phyloP scores from a whole-genome alignment of 2,329 filamentous ascomycete species.

The Ophiostoma perfectum region DNA sequence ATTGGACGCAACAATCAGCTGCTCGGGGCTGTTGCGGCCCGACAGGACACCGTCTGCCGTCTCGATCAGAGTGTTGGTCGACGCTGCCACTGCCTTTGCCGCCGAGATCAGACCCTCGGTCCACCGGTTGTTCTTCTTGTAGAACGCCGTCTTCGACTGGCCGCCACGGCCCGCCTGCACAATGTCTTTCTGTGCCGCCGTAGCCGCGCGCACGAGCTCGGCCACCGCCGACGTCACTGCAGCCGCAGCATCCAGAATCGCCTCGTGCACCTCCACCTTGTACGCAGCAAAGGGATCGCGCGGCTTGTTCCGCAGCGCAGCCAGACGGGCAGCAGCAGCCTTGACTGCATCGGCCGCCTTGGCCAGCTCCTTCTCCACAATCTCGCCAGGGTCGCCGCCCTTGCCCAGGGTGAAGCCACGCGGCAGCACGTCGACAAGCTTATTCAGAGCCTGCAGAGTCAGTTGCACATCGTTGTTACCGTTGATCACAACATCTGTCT shows the following conservation, averaged over 20 bases:
- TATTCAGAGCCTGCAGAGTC: constrained; percentile 87
- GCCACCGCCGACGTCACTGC: constrained; percentile 93
- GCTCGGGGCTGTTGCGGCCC: constrained; percentile 86
- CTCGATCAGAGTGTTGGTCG: constrained; percentile 94
- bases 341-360: constrained; percentile 95
- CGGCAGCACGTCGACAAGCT: constrained; percentile 85
- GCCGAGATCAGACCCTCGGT: constrained; percentile 96
- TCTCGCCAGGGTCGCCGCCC: constrained; percentile 82
- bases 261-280: constrained; percentile 92
- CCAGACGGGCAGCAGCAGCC: constrained; percentile 79
- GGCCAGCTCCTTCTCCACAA: constrained; percentile 85
- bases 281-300: constrained; percentile 92
- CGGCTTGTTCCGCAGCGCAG: constrained; percentile 94
- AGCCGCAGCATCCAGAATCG: constrained; percentile 85
- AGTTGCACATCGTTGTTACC: constrained; percentile 95
- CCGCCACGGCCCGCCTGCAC: constrained; percentile 86
- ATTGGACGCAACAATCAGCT: constrained; percentile 96
- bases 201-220: constrained; percentile 89
- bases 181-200: constrained; percentile 90
- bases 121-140: constrained; percentile 99
- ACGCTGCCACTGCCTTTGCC: constrained; percentile 88
- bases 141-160: constrained; percentile 86
- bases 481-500: constrained; percentile 95
- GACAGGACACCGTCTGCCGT: constrained; percentile 94
- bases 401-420: constrained; percentile 78